Percentiles rank a stretch among this genome's conserved stretches.
phyloP scores from a whole-genome alignment of 805 yeast species.

The Saccharomycopsis amapae region DNA sequence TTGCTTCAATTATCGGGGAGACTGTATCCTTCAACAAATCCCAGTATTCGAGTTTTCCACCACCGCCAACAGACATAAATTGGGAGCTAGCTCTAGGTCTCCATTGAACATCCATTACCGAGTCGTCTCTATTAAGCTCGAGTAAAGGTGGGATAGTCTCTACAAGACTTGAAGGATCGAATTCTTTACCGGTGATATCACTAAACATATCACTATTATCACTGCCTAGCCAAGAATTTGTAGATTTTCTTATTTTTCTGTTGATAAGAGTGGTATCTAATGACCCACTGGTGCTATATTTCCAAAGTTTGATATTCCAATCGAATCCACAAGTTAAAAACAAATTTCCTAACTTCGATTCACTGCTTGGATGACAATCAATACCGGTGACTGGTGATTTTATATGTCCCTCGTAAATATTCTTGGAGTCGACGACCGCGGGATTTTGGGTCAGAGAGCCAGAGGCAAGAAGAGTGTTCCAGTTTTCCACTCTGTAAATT shows the following conservation, averaged over 20 bases:
- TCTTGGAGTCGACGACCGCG: slow-evolving; percentile 11
- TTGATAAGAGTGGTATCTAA: not conserved
- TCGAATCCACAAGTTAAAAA: slow-evolving; percentile 29
- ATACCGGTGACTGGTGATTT: slow-evolving; percentile 26
- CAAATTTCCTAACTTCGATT: slow-evolving; percentile 21
- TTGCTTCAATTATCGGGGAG: slow-evolving; percentile 21
- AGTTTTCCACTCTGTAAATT: slow-evolving; percentile 26
- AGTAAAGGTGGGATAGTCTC: slow-evolving; percentile 21
- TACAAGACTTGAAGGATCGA: not conserved
- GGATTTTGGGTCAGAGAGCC: not conserved
- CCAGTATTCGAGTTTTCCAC: slow-evolving; percentile 28
- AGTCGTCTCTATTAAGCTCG: slow-evolving; percentile 24
- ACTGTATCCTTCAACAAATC: slow-evolving; percentile 27
- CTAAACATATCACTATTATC: no score
- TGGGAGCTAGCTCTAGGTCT: slow-evolving; percentile 22
- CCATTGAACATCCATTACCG: slow-evolving; percentile 27
- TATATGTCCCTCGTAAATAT: slow-evolving; percentile 25
- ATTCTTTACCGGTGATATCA: not conserved
- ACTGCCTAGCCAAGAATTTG: not conserved
- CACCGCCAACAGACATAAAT: slow-evolving; percentile 27
- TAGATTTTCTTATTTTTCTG: not conserved
- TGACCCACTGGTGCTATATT: slow-evolving; percentile 3
- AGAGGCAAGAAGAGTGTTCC: slow-evolving; percentile 4
- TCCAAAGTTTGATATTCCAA: slow-evolving; percentile 29
- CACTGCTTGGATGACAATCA: slow-evolving; percentile 12